Evolutionary conservation across 495 filamentous ascomycete genomes (phyloP).

Genomic region (Diplogelasinospora grovesii): DNA sequence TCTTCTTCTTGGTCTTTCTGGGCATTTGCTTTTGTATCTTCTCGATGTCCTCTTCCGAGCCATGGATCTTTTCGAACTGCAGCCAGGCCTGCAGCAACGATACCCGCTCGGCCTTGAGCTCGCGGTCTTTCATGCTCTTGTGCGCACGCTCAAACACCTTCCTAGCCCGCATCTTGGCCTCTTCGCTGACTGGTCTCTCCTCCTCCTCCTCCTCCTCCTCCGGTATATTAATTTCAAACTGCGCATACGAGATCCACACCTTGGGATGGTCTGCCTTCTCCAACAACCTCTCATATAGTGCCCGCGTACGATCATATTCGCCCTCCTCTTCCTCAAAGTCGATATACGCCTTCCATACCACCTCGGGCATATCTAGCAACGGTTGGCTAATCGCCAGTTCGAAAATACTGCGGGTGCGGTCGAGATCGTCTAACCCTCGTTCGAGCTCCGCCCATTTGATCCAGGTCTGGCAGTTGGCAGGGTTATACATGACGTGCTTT

Average conservation of each 20-base stretch:
- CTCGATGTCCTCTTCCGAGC: constrained; percentile 67
- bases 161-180: constrained; percentile 74
- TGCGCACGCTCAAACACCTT: constrained; percentile 81
- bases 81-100: constrained; percentile 87
- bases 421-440: constrained; percentile 78
- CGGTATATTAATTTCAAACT: constrained; percentile 88
- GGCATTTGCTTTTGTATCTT: constrained; percentile 92
- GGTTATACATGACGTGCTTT: constrained; percentile 87
- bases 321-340: constrained; percentile 95
- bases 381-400: constrained; percentile 82
- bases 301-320: constrained; percentile 73
- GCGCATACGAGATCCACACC: constrained; percentile 96
- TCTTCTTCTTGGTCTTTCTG: constrained; percentile 83
- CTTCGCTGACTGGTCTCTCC: constrained; percentile 68
- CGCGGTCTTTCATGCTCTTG: constrained; percentile 83
- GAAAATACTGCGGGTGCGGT: constrained; percentile 83
- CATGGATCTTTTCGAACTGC: constrained; percentile 80
- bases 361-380: constrained; percentile 91
- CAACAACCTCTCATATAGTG: constrained; percentile 86
- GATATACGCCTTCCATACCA: constrained; percentile 95
- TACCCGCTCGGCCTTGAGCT: constrained; percentile 89
- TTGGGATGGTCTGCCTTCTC: constrained; percentile 95
- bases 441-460: constrained; percentile 92
- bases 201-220: constrained; percentile 48
- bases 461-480: constrained; percentile 86